These are phyloP conservation scores for Cyclotella distinguenda DNA, from an alignment of 108 stramenopile species.

Conservation along the genomic window DNA sequence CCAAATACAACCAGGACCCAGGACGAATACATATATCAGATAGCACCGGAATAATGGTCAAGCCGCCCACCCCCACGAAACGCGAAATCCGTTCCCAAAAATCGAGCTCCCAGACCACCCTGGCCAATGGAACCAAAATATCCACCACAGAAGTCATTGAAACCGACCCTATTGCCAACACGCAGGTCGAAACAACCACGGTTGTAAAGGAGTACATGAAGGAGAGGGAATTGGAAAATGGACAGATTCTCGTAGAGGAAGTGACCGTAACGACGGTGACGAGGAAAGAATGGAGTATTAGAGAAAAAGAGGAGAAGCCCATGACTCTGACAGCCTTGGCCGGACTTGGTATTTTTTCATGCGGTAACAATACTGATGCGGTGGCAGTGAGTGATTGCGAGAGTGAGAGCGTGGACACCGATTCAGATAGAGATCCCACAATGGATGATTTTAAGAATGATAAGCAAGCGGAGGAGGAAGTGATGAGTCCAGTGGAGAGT, in stretches of 20 bases:
- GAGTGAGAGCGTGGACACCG: too few species aligned
- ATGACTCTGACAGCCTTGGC: neutral
- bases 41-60: too few species aligned
- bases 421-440: too few species aligned
- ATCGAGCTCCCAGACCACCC: conserved; percentile 2
- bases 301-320: neutral
- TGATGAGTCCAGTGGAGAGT: neutral
- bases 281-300: neutral
- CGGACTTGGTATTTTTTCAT: neutral
- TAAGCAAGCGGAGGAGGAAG: neutral
- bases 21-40: too few species aligned
- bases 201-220: conserved; percentile 2
- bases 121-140: conserved; percentile 8
- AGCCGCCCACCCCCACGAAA: too few species aligned
- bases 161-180: neutral
- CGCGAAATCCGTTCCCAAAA: conserved; percentile 6
- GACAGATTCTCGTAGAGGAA: conserved; percentile 2
- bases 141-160: conserved; percentile 5
- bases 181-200: conserved; percentile 6
- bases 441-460: neutral
- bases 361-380: neutral
- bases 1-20: too few species aligned
- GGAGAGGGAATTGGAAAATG: neutral
- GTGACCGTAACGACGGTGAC: conserved; percentile 8
- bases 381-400: too few species aligned